Base-by-base conservation (phyloP, 192 early-diverging fungal genomes). In the Irineochytrium annulatum region DNA sequence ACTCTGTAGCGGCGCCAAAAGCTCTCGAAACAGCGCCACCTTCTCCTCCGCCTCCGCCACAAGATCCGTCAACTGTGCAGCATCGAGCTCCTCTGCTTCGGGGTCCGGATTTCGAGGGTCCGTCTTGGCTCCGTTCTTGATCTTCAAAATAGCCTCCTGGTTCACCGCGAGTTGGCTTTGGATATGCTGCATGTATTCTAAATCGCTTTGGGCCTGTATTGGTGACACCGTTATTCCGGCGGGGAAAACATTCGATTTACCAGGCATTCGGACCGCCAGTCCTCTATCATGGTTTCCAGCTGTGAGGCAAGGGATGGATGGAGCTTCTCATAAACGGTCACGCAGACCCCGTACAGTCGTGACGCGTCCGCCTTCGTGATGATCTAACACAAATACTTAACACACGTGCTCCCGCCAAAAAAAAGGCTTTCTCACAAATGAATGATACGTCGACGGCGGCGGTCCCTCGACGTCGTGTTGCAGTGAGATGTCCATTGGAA, bases 11-110 rank as follows among this genome's bases (percentile, higher is more conserved):
- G 84, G 86, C 22, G 74, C 67, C 31, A 92, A 64, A 44, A 89
- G 67, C 31, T 89, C 85, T 6, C 57, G 67, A 53, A 82, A 87
- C 24, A 92, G 57, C 5, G 51, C 59, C 1, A 91, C 59, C 44
- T 89, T 91, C 46, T 92, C 90, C 60, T 89, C 84, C 0, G 73
- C 74, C 33, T 86, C 83, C 6, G 29, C 34, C 41, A 73, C 13
- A 22, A 60, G 13, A n/a, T 72, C 66, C 55, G 22, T 60, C 31
- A 24, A 24, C 13, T 57, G 20, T 11, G 2, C 13, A 4, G 43
- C 58, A 4, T 13, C 49, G 19, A 66, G 22, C 5, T 67, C 59
- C 49, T 22, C 35, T 0, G 3, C 22, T 26, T 28, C 45, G 16
- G 14, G 22, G 0, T 32, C 53, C 3, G 8, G 13, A 13, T 63